Percentiles rank a stretch among this genome's conserved stretches.
Conservation (phyloP, 352 stramenopile species). For the Globisporangium alternatum region DNA sequence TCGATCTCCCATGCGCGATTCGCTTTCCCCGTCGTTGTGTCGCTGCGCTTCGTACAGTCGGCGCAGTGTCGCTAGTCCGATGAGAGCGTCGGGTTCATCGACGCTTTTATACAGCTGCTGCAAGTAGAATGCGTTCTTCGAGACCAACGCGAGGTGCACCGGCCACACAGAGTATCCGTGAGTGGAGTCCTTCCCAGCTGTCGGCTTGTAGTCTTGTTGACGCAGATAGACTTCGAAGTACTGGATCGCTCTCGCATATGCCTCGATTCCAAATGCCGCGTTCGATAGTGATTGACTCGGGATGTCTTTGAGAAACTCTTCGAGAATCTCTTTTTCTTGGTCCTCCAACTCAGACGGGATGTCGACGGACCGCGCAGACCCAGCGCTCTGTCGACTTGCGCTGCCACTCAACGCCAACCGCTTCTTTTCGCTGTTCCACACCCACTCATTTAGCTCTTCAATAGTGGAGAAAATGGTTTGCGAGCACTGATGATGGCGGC, state of each 20-base stretch:
- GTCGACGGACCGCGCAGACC: conserved; percentile 34
- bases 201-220: conserved; percentile 34
- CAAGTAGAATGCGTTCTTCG: conserved; percentile 63
- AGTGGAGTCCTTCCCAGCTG: conserved; percentile 3
- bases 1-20: conserved; percentile 21
- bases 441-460: conserved; percentile 87
- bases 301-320: conserved; percentile 77
- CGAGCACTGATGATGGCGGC: conserved; percentile 79
- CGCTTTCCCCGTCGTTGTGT: conserved; percentile 25
- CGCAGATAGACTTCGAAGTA: conserved; percentile 75
- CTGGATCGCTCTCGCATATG: conserved; percentile 66
- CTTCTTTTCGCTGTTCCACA: conserved; percentile 86
- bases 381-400: conserved; percentile 32
- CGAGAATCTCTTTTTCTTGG: conserved; percentile 73
- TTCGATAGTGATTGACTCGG: conserved; percentile 62
- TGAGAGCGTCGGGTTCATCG: conserved; percentile 66
- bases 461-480: conserved; percentile 86
- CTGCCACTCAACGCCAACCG: conserved; percentile 54
- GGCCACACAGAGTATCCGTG: conserved; percentile 21
- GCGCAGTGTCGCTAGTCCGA: conserved; percentile 53
- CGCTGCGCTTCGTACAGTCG: conserved; percentile 45
- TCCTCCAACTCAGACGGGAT: conserved; percentile 58
- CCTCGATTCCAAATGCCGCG: conserved; percentile 65
- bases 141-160: conserved; percentile 45
- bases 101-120: conserved; percentile 78